Evolutionary conservation across 176 grass and related monocot species (phyloP).

Genomic region (Elymus sibiricus): DNA sequence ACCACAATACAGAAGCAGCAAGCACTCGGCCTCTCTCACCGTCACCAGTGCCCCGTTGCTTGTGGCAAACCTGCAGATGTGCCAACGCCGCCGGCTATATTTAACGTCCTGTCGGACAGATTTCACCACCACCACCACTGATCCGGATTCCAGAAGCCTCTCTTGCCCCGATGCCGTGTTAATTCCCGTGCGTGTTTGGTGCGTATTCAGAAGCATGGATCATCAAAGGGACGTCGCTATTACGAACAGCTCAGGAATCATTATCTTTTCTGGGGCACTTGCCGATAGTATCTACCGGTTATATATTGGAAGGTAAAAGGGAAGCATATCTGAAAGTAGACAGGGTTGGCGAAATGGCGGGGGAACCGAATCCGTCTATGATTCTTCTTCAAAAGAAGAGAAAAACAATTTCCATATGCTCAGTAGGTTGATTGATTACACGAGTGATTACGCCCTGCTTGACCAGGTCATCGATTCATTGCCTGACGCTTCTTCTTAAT

Average conservation of each 20-base stretch:
- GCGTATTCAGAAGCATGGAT: neutral
- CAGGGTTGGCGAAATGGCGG: neutral
- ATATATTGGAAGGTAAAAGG: constrained; percentile 9
- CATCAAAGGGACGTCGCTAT: neutral
- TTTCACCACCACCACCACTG: neutral
- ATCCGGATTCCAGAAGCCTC: constrained; percentile 31
- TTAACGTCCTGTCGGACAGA: neutral
- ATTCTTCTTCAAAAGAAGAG: neutral
- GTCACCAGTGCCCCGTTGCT: constrained; percentile 1
- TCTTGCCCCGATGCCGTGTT: neutral
- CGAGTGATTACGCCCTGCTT: constrained; percentile 8
- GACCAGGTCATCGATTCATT: neutral
- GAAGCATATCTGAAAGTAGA: constrained; percentile 14
- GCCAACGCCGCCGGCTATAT: neutral
- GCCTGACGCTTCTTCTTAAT: neutral
- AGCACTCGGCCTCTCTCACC: neutral
- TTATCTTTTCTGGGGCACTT: neutral
- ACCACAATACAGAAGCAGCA: neutral
- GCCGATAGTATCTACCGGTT: neutral
- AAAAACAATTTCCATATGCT: neutral
- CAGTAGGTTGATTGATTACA: neutral
- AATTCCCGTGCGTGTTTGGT: neutral
- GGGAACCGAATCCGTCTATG: neutral
- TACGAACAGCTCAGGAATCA: constrained; percentile 28
- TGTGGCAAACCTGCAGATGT: constrained; percentile 14